Conservation (phyloP, 345 rosid species). For the Eucalyptus lansdowneana region DNA sequence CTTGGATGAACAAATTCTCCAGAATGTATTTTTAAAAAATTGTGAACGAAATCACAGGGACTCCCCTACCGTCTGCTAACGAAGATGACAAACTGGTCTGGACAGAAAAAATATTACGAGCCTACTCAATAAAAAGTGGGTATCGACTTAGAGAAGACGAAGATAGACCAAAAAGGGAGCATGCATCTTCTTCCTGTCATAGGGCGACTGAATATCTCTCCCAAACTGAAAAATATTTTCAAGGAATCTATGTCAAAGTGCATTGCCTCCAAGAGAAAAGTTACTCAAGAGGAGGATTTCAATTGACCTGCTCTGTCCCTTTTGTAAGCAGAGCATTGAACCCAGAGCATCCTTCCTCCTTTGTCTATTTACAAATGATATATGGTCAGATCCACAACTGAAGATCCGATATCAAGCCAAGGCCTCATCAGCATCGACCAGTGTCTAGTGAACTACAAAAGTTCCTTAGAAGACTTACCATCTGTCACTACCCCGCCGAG, state of each 20-base stretch:
- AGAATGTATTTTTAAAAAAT: no score
- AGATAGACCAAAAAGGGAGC: no score
- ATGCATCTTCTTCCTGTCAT: no score
- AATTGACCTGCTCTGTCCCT: background rate
- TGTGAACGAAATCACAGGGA: background rate
- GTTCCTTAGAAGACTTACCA: background rate
- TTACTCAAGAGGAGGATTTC: background rate
- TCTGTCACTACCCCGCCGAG: background rate
- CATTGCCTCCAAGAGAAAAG: background rate
- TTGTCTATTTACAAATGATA: background rate
- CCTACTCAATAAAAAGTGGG: background rate
- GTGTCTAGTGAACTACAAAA: background rate
- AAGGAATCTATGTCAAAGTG: background rate
- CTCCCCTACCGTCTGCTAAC: background rate
- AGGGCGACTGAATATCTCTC: no score
- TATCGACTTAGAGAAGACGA: no score
- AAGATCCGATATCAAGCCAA: background rate
- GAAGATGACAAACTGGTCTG: background rate
- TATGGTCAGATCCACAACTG: background rate
- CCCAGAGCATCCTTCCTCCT: background rate
- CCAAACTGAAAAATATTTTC: no score
- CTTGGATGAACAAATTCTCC: background rate
- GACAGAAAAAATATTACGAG: background rate
- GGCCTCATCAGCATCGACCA: background rate
- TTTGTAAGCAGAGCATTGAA: background rate